Evolutionary conservation across 495 filamentous ascomycete species (phyloP).

Genomic region (Wilcoxina mikolae): DNA sequence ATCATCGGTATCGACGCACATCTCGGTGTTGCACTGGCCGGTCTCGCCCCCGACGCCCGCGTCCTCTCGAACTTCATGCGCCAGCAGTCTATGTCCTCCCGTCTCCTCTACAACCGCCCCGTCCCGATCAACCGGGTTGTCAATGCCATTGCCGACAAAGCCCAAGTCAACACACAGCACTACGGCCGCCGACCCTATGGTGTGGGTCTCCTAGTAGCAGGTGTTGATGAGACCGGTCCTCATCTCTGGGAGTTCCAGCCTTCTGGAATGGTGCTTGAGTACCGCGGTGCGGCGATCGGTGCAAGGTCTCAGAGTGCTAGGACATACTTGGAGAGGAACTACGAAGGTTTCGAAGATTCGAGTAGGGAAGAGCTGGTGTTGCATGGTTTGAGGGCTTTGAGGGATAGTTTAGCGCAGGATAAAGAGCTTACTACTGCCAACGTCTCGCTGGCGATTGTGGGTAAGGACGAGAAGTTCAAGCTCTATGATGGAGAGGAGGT

Average conservation of each 20-base stretch:
- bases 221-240: constrained; percentile 81
- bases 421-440: constrained; percentile 95
- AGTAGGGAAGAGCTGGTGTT: constrained; percentile 70
- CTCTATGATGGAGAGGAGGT: constrained; percentile 83
- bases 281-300: constrained; percentile 87
- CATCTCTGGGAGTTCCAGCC: constrained; percentile 99
- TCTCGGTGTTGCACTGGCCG: constrained; percentile 87
- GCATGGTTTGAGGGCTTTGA: constrained; percentile 81
- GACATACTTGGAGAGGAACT: constrained; percentile 85
- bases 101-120: constrained; percentile 85
- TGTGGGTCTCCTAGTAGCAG: constrained; percentile 83
- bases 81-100: constrained; percentile 87
- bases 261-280: constrained; percentile 88
- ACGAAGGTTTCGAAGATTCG: constrained; percentile 61
- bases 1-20: constrained; percentile 91
- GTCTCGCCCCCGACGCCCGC: constrained; percentile 92
- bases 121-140: constrained; percentile 81
- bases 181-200: constrained; percentile 95
- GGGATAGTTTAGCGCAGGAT: constrained; percentile 90
- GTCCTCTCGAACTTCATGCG: constrained; percentile 99
- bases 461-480: constrained; percentile 67
- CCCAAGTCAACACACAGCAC: constrained; percentile 93
- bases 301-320: constrained; percentile 92
- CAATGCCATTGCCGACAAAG: constrained; percentile 80
- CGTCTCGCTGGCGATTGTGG: constrained; percentile 76